Evolutionary conservation across 1,284 basidiomycete species (phyloP).

Genomic region (Sporisorium scitamineum): DNA sequence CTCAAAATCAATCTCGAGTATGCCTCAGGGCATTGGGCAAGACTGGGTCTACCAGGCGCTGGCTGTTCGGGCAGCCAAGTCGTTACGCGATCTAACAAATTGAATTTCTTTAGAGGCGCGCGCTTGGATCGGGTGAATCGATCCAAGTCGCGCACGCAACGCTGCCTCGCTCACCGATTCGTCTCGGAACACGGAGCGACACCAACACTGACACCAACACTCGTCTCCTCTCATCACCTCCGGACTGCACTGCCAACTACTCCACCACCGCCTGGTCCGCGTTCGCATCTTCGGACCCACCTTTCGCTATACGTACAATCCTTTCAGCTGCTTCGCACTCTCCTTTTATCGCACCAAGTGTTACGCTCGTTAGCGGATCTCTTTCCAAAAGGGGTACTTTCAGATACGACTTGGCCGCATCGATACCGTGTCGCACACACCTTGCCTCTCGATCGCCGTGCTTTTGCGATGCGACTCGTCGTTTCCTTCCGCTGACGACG

Average conservation of each 20-base stretch:
- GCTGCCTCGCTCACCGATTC: neutral
- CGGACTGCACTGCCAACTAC: neutral
- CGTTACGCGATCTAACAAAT: too few species aligned
- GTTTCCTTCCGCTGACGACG: neutral
- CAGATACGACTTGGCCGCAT: neutral
- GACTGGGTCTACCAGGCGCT: too few species aligned
- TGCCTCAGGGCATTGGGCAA: too few species aligned
- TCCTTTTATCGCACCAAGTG: neutral
- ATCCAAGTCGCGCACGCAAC: slow-evolving; percentile 12
- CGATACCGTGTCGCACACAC: neutral
- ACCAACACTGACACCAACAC: slow-evolving; percentile 35
- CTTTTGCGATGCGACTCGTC: neutral
- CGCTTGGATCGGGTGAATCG: neutral
- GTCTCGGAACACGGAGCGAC: slow-evolving; percentile 6
- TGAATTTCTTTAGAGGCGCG: neutral
- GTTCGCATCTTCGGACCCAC: neutral
- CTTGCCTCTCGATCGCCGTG: neutral
- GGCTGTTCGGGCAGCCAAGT: too few species aligned
- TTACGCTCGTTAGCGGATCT: neutral
- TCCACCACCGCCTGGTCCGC: neutral
- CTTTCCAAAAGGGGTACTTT: neutral
- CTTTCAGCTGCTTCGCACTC: neutral
- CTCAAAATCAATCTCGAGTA: too few species aligned
- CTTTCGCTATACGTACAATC: neutral
- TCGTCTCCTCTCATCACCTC: neutral